Evolutionary conservation across 2,329 filamentous ascomycete species (phyloP).

Genomic region (Geosmithia morbida): DNA sequence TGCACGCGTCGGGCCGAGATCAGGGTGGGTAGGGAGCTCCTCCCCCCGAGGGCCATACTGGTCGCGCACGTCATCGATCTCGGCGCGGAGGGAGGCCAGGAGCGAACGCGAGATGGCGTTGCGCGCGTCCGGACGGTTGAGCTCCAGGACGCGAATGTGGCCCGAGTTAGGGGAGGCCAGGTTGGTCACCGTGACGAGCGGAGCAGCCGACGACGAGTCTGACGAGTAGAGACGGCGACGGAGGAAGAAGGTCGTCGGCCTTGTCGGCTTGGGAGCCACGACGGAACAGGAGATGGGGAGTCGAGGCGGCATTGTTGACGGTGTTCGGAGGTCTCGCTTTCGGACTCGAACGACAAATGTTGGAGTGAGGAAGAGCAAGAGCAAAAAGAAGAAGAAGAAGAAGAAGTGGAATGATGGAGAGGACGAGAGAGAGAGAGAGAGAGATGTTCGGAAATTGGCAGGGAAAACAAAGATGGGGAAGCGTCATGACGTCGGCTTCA

Average conservation of each 20-base stretch:
- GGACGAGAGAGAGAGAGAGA: too few species aligned
- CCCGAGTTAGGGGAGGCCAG: conserved; percentile 67
- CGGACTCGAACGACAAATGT: not conserved
- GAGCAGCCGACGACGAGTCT: conserved; percentile 18
- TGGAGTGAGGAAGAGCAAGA: not conserved
- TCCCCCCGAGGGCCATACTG: conserved; percentile 43
- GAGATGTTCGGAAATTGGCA: too few species aligned
- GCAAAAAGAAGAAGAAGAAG: not conserved
- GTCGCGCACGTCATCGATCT: conserved; percentile 57
- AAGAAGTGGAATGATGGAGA: too few species aligned
- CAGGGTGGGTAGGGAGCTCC: conserved; percentile 28
- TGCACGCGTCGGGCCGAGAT: conserved; percentile 54
- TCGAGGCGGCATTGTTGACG: conserved; percentile 16
- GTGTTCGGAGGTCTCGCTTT: not conserved
- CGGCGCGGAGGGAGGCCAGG: conserved; percentile 53
- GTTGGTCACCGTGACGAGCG: conserved; percentile 55
- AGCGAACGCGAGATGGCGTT: conserved; percentile 82
- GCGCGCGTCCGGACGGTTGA: conserved; percentile 72
- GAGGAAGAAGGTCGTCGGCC: not conserved
- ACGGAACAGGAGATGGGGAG: conserved; percentile 6
- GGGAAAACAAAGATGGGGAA: not conserved
- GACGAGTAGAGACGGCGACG: conserved; percentile 24
- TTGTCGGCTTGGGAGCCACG: not conserved
- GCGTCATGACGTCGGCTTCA: not conserved
- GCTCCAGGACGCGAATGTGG: conserved; percentile 73